These are phyloP conservation scores for Cicer arietinum DNA, from an alignment of 306 rosid genomes.

Conservation along the genomic window DNA sequence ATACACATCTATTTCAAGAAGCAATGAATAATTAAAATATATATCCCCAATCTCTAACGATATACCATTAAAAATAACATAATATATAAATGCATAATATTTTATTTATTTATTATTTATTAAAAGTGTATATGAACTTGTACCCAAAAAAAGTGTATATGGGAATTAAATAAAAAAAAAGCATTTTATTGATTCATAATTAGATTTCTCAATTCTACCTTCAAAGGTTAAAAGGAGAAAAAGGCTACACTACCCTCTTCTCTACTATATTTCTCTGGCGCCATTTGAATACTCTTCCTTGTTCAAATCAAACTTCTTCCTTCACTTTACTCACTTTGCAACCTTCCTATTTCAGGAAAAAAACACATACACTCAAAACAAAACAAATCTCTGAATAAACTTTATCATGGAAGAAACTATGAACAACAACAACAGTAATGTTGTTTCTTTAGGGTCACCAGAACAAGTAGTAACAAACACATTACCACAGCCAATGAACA, in stretches of 20 bases:
- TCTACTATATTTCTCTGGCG: constrained; percentile 59
- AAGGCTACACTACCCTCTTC: constrained; percentile 22
- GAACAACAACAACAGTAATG: constrained; percentile 37
- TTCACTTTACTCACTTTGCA: constrained; percentile 28
- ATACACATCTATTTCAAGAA: no score
- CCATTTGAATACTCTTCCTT: constrained; percentile 61
- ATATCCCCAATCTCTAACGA: no score
- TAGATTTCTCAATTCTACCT: neutral
- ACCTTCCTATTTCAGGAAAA: constrained; percentile 35
- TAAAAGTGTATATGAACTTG: no score
- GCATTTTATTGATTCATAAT: neutral
- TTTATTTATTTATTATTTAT: no score
- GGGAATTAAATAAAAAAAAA: no score
- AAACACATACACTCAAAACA: neutral
- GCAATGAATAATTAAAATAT: no score
- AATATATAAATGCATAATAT: no score
- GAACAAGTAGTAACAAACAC: constrained; percentile 40
- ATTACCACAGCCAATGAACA: constrained; percentile 33
- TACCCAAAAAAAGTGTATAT: neutral
- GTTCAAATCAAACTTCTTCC: constrained; percentile 67
- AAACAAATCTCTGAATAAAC: neutral
- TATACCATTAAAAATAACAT: no score
- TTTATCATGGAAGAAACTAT: constrained; percentile 62
- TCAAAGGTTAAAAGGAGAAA: constrained; percentile 45
- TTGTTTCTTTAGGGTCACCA: constrained; percentile 46